A percentile compares a stretch with the other conserved stretches of the same genome.
Evolutionary conservation across 495 filamentous ascomycete species (phyloP).

Genomic region (Talaromyces nanjingensis): DNA sequence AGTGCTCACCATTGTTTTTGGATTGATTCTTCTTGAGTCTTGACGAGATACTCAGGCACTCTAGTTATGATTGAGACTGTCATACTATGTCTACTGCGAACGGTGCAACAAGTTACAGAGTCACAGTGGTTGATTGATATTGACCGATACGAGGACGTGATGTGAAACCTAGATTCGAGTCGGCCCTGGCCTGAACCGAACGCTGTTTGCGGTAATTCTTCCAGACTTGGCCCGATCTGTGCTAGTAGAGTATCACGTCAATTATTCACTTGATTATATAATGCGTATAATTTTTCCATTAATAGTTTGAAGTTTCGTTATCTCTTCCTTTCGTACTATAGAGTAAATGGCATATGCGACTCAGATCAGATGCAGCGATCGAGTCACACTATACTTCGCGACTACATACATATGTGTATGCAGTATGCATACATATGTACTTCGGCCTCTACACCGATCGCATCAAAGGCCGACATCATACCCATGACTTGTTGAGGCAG

Average conservation of each 20-base stretch:
- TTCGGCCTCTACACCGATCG: not conserved
- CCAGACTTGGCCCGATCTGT: not conserved
- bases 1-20: not conserved
- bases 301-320: no score
- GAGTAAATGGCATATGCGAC: not conserved
- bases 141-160: no score
- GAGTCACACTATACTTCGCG: not conserved
- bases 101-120: not conserved
- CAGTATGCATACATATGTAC: not conserved
- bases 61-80: not conserved
- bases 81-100: not conserved
- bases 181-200: not conserved
- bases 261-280: not conserved
- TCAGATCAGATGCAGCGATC: not conserved
- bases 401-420: not conserved
- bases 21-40: not conserved
- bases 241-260: not conserved
- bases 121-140: not conserved
- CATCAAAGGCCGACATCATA: not conserved
- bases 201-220: not conserved
- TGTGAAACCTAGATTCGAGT: not conserved
- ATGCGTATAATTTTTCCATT: not conserved
- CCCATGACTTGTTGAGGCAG: not conserved
- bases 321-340: no score
- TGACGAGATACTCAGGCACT: not conserved